phyloP scores from a whole-genome alignment of 306 rosid species.

The Rosa lucieae region DNA sequence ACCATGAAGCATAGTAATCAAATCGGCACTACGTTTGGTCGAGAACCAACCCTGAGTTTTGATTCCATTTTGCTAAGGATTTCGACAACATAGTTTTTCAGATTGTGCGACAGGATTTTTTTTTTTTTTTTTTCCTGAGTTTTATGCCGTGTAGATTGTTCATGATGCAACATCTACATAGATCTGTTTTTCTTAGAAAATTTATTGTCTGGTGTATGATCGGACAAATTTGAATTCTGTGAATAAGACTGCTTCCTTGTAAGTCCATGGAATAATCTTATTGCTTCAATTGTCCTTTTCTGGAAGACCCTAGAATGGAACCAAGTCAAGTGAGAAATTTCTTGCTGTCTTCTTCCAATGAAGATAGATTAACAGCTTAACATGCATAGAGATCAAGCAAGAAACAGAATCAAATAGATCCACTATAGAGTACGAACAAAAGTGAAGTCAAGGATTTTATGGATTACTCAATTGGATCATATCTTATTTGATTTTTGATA shows the following conservation, averaged over 20 bases:
- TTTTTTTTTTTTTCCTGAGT: background rate
- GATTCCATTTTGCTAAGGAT: background rate
- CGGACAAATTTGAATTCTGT: conserved; percentile 2
- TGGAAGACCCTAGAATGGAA: conserved; percentile 22
- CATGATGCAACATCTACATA: background rate
- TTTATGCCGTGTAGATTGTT: background rate
- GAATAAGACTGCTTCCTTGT: background rate
- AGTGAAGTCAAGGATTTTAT: background rate
- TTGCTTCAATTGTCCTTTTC: conserved; percentile 3
- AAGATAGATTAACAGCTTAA: background rate
- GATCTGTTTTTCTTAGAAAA: background rate
- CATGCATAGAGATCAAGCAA: conserved; percentile 1
- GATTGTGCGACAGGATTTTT: background rate
- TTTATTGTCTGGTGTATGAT: background rate
- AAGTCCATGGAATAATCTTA: background rate
- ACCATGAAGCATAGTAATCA: background rate
- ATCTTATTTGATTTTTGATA: background rate
- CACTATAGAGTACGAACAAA: background rate
- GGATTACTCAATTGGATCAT: background rate
- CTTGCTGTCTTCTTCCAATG: conserved; percentile 7
- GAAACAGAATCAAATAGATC: conserved; percentile 4
- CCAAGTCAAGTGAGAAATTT: conserved; percentile 32
- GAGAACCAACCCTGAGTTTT: background rate
- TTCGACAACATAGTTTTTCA: background rate
- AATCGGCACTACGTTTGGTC: background rate